Conservation (phyloP, 352 stramenopile genomes). For the Phytophthora europaea region DNA sequence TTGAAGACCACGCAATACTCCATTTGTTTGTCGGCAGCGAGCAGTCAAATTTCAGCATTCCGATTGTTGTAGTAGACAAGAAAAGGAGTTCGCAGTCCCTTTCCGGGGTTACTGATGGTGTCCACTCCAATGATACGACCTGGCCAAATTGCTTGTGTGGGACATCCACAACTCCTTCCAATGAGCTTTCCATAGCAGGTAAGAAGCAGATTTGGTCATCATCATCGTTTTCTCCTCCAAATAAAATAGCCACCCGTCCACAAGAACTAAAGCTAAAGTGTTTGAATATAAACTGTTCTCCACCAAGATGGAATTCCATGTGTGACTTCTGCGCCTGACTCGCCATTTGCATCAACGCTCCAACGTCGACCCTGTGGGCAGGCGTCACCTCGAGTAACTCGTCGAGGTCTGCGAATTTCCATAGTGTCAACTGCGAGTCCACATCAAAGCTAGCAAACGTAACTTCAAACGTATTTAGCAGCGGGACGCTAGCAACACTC, state of each 20-base stretch:
- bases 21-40: conserved; percentile 54
- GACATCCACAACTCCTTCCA: conserved; percentile 66
- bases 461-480: conserved; percentile 59
- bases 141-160: conserved; percentile 68
- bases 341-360: conserved; percentile 40
- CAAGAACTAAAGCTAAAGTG: conserved; percentile 64
- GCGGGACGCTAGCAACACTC: conserved; percentile 53
- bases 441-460: conserved; percentile 58
- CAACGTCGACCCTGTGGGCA: conserved; percentile 54
- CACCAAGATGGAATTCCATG: conserved; percentile 51
- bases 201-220: conserved; percentile 63
- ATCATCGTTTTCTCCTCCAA: conserved; percentile 42
- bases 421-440: conserved; percentile 52
- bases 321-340: conserved; percentile 26
- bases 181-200: conserved; percentile 54
- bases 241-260: conserved; percentile 65
- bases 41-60: conserved; percentile 67
- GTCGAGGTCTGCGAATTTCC: conserved; percentile 69
- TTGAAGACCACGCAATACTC: conserved; percentile 70
- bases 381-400: conserved; percentile 51
- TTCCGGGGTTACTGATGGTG: conserved; percentile 57
- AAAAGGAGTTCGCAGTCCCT: conserved; percentile 71
- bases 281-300: conserved; percentile 58
- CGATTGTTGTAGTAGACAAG: conserved; percentile 70
- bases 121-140: conserved; percentile 76